A percentile compares a stretch with the other conserved stretches of the same genome.
Evolutionary conservation across 1,284 basidiomycete species (phyloP).

Genomic region (Leccinum fuscescens): DNA sequence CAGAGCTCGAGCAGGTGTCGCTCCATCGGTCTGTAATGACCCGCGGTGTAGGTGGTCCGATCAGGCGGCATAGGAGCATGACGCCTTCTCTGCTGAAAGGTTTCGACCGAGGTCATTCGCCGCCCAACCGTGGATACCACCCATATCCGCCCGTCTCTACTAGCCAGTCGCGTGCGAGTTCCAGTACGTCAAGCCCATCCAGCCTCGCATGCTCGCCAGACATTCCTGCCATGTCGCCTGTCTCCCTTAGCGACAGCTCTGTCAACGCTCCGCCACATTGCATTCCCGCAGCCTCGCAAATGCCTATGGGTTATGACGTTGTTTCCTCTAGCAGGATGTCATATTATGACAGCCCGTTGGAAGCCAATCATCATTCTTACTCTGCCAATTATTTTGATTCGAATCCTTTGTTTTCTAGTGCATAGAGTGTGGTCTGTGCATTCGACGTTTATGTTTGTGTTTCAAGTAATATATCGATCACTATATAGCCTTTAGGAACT

Average conservation of each 20-base stretch:
- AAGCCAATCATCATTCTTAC: conserved; percentile 23
- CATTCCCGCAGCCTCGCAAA: conserved; percentile 18
- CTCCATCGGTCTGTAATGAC: conserved; percentile 25
- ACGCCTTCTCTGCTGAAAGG: conserved; percentile 59
- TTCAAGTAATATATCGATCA: conserved; percentile 23
- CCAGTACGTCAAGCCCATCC: conserved; percentile 31
- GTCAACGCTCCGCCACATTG: conserved; percentile 23
- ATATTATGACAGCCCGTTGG: conserved; percentile 29
- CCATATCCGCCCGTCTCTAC: conserved; percentile 25
- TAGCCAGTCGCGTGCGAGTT: conserved; percentile 29
- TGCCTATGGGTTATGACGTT: conserved; percentile 26
- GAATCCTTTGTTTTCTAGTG: conserved; percentile 25
- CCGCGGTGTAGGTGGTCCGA: conserved; percentile 49
- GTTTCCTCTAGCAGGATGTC: conserved; percentile 27
- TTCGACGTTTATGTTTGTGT: neutral
- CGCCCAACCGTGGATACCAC: conserved; percentile 29
- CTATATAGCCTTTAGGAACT: conserved; percentile 15
- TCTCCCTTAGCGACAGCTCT: conserved; percentile 18
- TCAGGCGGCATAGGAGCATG: conserved; percentile 69
- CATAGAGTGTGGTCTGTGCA: conserved; percentile 17
- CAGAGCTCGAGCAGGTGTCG: conserved; percentile 49
- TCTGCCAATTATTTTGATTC: conserved; percentile 25
- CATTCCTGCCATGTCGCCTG: conserved; percentile 24
- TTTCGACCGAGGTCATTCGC: conserved; percentile 29
- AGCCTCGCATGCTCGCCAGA: conserved; percentile 32